phyloP scores from a whole-genome alignment of 768 basidiomycete species.

The Lentinula sp. region DNA sequence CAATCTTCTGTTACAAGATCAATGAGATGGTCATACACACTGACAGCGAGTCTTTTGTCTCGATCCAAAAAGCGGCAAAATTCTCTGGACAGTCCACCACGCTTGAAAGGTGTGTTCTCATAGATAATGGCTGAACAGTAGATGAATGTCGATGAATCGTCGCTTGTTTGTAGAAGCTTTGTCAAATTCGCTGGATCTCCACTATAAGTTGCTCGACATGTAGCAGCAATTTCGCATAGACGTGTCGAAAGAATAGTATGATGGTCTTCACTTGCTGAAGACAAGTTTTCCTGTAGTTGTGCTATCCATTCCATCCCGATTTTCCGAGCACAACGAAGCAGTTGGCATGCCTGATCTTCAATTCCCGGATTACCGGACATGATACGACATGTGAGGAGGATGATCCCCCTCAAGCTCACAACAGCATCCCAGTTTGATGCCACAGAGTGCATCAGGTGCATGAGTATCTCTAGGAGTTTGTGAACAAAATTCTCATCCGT shows the following conservation, averaged over 20 bases:
- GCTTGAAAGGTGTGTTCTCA: slow-evolving; percentile 14
- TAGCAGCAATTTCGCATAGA: slow-evolving; percentile 28
- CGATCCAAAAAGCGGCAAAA: slow-evolving; percentile 9
- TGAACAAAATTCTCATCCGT: slow-evolving; percentile 23
- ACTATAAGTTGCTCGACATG: slow-evolving; percentile 34
- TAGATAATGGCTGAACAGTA: slow-evolving; percentile 25
- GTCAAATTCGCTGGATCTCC: slow-evolving; percentile 17
- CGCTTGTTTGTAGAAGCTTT: neutral
- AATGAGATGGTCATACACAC: slow-evolving; percentile 10
- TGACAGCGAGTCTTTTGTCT: slow-evolving; percentile 21
- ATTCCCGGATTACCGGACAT: slow-evolving; percentile 20
- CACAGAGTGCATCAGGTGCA: slow-evolving; percentile 26
- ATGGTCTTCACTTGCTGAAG: neutral
- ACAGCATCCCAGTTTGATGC: slow-evolving; percentile 36
- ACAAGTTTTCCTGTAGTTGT: slow-evolving; percentile 22
- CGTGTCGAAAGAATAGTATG: slow-evolving; percentile 3
- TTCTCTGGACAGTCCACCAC: neutral
- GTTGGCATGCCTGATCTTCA: slow-evolving; percentile 10
- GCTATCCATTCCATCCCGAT: slow-evolving; percentile 30
- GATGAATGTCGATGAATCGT: slow-evolving; percentile 22
- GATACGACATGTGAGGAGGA: slow-evolving; percentile 28
- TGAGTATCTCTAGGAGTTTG: slow-evolving; percentile 28
- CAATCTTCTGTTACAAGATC: neutral
- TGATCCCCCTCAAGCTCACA: slow-evolving; percentile 14
- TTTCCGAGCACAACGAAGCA: slow-evolving; percentile 25